Percentiles rank a stretch among this genome's conserved stretches.
These are phyloP conservation scores for Phytophthora quininea DNA, from an alignment of 352 stramenopile species.

Conservation along the genomic window DNA sequence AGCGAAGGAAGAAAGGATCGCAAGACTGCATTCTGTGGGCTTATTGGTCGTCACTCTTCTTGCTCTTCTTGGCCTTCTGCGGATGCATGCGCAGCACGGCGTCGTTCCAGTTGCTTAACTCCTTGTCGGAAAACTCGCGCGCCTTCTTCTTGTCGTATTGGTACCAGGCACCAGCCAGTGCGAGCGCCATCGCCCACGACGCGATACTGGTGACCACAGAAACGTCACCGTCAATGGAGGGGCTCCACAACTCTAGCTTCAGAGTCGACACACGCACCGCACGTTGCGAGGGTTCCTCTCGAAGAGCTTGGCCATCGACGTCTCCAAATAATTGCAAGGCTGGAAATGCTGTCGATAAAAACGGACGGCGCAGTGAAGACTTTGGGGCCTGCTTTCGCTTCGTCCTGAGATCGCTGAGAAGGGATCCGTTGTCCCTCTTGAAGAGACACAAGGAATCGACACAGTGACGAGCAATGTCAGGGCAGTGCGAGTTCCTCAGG, in stretches of 20 bases:
- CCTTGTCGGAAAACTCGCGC: constrained; percentile 54
- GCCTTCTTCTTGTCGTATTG: constrained; percentile 64
- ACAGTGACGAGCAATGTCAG: not conserved
- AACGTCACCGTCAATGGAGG: not conserved
- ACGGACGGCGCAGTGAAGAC: no score
- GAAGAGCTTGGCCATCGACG: constrained; percentile 40
- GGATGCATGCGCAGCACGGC: constrained; percentile 56
- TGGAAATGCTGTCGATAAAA: not conserved
- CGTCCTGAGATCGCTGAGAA: no score
- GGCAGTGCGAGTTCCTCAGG: not conserved
- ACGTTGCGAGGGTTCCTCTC: constrained; percentile 51
- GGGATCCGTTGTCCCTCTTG: no score
- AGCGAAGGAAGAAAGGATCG: not conserved
- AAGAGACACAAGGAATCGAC: no score
- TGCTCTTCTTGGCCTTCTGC: constrained; percentile 23
- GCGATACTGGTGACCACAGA: constrained; percentile 39
- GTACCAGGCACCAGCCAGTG: constrained; percentile 52
- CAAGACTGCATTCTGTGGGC: not conserved
- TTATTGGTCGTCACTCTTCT: constrained; percentile 17
- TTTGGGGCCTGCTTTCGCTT: no score
- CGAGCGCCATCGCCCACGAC: constrained; percentile 54
- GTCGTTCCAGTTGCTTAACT: constrained; percentile 61
- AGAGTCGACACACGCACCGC: constrained; percentile 24
- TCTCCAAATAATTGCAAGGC: not conserved
- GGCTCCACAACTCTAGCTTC: not conserved